A percentile compares a stretch with the other conserved stretches of the same genome.
Evolutionary conservation across 225 moss, liverwort and hornwort genomes (phyloP).

Genomic region (Pseudoscleropodium purum): DNA sequence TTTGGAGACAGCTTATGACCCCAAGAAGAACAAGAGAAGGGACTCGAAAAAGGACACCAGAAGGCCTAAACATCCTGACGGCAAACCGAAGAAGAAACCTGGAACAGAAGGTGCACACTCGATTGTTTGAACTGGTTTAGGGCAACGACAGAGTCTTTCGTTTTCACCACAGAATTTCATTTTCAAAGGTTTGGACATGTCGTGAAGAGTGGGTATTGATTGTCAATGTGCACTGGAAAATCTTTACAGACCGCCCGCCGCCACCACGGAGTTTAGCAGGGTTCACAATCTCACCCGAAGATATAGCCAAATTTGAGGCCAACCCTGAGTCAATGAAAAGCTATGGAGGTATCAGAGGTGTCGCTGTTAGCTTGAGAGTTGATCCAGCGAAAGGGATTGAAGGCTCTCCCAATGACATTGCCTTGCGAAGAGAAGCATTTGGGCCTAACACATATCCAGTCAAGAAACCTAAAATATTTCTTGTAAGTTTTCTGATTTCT

Average conservation of each 20-base stretch:
- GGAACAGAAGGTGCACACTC: conserved; percentile 3
- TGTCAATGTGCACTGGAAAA: neutral
- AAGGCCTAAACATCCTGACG: neutral
- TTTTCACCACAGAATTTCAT: neutral
- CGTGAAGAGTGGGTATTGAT: neutral
- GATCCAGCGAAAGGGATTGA: conserved; percentile 48
- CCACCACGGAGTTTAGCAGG: conserved; percentile 58
- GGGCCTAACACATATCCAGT: conserved; percentile 80
- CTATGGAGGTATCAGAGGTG: conserved; percentile 50
- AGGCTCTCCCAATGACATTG: conserved; percentile 33
- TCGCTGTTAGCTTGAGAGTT: conserved; percentile 56
- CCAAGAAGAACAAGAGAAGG: neutral
- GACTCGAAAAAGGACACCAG: neutral
- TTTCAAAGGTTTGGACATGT: neutral
- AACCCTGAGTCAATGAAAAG: conserved; percentile 45
- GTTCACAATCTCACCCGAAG: conserved; percentile 65
- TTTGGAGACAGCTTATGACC: neutral
- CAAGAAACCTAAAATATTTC: conserved; percentile 65
- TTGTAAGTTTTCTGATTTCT: conserved; percentile 25
- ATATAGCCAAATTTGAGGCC: conserved; percentile 58
- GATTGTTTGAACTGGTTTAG: conserved; percentile 4
- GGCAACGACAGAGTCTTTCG: neutral
- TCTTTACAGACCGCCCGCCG: conserved; percentile 5
- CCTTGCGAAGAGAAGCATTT: conserved; percentile 51
- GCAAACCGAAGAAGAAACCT: conserved; percentile 14